These are phyloP conservation scores for Fagus crenata DNA, from an alignment of 306 rosid genomes.

Conservation along the genomic window DNA sequence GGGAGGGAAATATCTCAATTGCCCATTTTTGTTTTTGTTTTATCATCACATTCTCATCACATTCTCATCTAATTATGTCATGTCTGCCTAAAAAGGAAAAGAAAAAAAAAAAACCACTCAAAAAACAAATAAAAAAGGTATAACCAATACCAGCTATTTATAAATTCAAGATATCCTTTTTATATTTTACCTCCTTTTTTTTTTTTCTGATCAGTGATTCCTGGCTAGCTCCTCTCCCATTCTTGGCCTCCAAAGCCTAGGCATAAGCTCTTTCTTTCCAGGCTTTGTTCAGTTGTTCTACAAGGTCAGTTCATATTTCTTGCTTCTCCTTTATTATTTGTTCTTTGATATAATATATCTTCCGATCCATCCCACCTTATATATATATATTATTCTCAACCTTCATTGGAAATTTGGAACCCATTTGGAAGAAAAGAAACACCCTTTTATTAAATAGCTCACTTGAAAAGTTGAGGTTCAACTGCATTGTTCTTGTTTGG, in stretches of 20 bases:
- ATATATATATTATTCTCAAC: background rate
- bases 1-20: conserved; percentile 38
- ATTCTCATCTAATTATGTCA: background rate
- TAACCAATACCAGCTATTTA: background rate
- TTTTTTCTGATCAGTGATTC: background rate
- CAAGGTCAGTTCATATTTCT: background rate
- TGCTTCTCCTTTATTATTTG: background rate
- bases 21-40: conserved; percentile 4
- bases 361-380: background rate
- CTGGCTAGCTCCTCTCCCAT: background rate
- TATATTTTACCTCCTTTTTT: conserved; percentile 15
- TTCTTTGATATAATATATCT: background rate
- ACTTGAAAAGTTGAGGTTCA: background rate
- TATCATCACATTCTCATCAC: background rate
- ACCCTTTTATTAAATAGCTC: background rate
- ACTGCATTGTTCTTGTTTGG: background rate
- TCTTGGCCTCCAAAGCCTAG: background rate
- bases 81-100: background rate
- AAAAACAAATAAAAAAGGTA: background rate
- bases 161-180: conserved; percentile 17
- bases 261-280: background rate
- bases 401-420: conserved; percentile 5
- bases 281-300: background rate
- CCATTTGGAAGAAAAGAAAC: conserved; percentile 10
- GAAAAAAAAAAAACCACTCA: background rate